Conservation (phyloP, 306 rosid genomes). For the Fragaria ananassa region DNA sequence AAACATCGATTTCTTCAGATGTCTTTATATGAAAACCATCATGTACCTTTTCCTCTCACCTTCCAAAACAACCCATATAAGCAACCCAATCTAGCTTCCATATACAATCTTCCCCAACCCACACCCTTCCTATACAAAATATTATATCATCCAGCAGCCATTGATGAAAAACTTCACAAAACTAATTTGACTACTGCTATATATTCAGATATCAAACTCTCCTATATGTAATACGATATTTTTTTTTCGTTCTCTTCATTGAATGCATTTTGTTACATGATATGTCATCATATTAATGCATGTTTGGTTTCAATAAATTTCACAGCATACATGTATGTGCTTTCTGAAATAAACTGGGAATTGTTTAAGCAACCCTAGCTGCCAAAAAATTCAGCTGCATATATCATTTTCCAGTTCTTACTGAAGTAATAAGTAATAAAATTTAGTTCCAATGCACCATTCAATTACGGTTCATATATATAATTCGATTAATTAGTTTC, state of each 20-base stretch:
- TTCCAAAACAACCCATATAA: constrained; percentile 55
- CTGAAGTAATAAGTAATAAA: not conserved
- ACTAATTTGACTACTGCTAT: constrained; percentile 50
- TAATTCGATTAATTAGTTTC: not conserved
- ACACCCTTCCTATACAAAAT: constrained; percentile 27
- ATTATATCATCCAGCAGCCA: constrained; percentile 22
- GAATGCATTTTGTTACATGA: constrained; percentile 37
- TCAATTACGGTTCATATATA: not conserved
- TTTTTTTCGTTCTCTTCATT: constrained; percentile 25
- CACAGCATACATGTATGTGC: not conserved
- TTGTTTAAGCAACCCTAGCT: too few species aligned
- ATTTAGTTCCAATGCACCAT: not conserved
- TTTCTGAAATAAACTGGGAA: not conserved
- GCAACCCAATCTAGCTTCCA: constrained; percentile 30
- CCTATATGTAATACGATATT: constrained; percentile 1
- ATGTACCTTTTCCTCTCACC: constrained; percentile 55
- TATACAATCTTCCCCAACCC: constrained; percentile 28
- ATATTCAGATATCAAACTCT: constrained; percentile 18
- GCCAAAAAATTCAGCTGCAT: not conserved
- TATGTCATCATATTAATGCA: constrained; percentile 14
- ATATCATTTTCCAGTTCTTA: not conserved
- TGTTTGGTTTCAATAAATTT: constrained; percentile 30
- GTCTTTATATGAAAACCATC: constrained; percentile 67
- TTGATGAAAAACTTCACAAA: constrained; percentile 40
- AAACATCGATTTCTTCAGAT: constrained; percentile 43